Conservation (phyloP, 1,139 yeast genomes). For the Tardiomyces depauwii region DNA sequence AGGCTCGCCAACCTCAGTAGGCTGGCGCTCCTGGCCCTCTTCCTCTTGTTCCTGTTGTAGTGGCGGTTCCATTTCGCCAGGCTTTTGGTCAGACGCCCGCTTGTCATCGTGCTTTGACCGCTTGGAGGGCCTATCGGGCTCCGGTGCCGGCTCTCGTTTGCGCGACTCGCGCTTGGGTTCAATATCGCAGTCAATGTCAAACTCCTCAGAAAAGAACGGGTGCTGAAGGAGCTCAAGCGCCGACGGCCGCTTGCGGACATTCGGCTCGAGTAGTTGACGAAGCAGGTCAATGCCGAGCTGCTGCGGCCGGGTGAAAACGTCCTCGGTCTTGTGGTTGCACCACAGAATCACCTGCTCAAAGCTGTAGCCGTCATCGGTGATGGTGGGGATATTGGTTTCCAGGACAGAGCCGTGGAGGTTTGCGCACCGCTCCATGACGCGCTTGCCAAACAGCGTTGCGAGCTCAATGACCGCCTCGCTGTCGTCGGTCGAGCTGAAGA, state of each 20-base stretch:
- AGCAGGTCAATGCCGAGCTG: conserved; percentile 39
- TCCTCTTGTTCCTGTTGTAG: neutral
- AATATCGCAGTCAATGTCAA: neutral
- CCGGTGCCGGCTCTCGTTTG: neutral
- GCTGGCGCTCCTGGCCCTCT: neutral
- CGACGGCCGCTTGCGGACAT: conserved; percentile 41
- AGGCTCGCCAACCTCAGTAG: neutral
- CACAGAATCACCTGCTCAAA: conserved; percentile 29
- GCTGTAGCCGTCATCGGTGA: conserved; percentile 25
- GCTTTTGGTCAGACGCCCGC: neutral
- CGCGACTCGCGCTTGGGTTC: neutral
- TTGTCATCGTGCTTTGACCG: conserved; percentile 1
- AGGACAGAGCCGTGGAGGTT: conserved; percentile 80
- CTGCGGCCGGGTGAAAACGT: neutral
- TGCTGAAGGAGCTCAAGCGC: conserved; percentile 47
- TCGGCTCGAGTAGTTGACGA: conserved; percentile 42
- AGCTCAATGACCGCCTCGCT: conserved; percentile 83
- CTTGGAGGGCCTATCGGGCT: neutral
- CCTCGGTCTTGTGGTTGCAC: conserved; percentile 22
- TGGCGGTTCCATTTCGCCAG: too few relatives aligned
- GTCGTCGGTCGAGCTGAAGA: conserved; percentile 85
- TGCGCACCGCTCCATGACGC: conserved; percentile 66
- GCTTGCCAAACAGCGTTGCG: conserved; percentile 71
- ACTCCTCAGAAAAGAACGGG: conserved; percentile 34
- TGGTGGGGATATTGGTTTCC: conserved; percentile 48